Evolutionary conservation across 2,329 filamentous ascomycete species (phyloP), one percentile per base, ranked within the genome.

Genomic region (Dryadomyces quercivorus): DNA sequence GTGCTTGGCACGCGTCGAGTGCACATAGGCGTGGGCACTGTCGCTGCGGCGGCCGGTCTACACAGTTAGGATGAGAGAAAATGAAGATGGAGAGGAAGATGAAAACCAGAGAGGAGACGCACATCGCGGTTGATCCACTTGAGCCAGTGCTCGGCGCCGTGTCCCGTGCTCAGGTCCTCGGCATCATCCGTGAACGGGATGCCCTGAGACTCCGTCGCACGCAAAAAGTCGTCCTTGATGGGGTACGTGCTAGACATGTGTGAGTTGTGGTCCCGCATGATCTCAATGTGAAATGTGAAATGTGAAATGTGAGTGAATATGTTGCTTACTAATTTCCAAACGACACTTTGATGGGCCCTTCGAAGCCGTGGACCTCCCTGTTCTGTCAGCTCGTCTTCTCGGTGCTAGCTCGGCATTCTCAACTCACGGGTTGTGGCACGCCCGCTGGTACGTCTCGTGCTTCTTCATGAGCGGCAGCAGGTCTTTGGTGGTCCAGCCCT

Each of bases 331-430:
- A 85, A 68, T 88, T 88, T 54, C 85, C 84, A 59, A 90, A 90
- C 0, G 85, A 89, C 43, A 89, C 85, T 69, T 89, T 89, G 71
- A 90, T 89, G 0, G 87, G 87, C 0, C 87, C 86, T 38, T 88
- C 85, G 55, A 84, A 88, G 1, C 87, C 87, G 62, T 92, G 87
- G 21, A 86, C 66, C 10, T 86, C 82, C 58, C 77, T 76, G 53
- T 13, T 31, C 8, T 2, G 40, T 45, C 16, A 34, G 43, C 22
- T 13, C 2, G 26, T 22, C n/a, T 31, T 3, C 10, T 36, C n/a
- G 21, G 42, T 12, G 4, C 2, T 12, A 9, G 5, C 16, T 46
- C 51, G 42, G 42, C n/a, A 52, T 34, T 18, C n/a, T 22, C 15
- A 9, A 43, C 49, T 55, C 68, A 78, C 64, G 70, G 72, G 65